phyloP scores from a whole-genome alignment of 2,329 filamentous ascomycete genomes.

The Huntiella bhutanensis region DNA sequence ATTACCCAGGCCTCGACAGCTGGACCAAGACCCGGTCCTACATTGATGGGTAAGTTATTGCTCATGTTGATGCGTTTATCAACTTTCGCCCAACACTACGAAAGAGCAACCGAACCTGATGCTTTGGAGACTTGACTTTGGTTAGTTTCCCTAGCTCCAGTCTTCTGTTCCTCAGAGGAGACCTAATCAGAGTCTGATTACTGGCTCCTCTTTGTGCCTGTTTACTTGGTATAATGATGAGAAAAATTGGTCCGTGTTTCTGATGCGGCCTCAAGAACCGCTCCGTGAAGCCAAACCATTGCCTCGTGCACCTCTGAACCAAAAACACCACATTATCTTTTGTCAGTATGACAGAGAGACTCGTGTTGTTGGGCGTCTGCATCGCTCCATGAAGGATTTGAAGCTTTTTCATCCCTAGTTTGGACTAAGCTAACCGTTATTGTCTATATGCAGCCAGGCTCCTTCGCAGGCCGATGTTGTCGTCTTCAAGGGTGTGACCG shows the following conservation, averaged over 20 bases:
- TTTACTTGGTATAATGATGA: conserved; percentile 36
- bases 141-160: too few relatives aligned
- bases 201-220: background rate
- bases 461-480: conserved; percentile 92
- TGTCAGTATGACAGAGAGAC: background rate
- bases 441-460: conserved; percentile 23
- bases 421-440: conserved; percentile 8
- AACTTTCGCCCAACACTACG: background rate
- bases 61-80: background rate
- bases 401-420: background rate
- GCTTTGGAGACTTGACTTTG: too few relatives aligned
- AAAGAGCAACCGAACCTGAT: background rate
- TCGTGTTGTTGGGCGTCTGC: background rate
- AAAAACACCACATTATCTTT: conserved; percentile 5
- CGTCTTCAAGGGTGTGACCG: conserved; percentile 75
- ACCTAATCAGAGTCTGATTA: too few relatives aligned
- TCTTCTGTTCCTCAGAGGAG: background rate
- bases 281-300: conserved; percentile 56
- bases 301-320: conserved; percentile 55
- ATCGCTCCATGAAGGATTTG: background rate
- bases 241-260: conserved; percentile 90
- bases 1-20: conserved; percentile 43
- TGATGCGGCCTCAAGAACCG: conserved; percentile 84
- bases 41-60: conserved; percentile 54
- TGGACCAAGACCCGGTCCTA: conserved; percentile 62